Conservation (phyloP, 148 eudicot genomes). For the Chenopodium suecicum region DNA sequence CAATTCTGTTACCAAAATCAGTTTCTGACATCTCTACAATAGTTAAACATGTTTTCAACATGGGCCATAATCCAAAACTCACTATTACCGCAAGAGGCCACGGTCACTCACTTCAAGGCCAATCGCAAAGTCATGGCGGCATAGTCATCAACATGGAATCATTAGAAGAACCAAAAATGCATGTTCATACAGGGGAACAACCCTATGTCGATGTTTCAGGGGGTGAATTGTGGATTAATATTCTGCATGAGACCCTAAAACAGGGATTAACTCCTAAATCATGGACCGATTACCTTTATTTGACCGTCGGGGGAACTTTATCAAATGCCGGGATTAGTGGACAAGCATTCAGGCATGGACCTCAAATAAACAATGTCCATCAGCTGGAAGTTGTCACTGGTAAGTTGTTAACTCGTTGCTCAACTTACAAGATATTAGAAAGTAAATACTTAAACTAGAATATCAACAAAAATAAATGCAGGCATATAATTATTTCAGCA, state of each 20-base stretch:
- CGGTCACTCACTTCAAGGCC: conserved; percentile 93
- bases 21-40: conserved; percentile 69
- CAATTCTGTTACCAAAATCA: conserved; percentile 67
- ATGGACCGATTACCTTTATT: conserved; percentile 96
- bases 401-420: conserved; percentile 24
- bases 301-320: conserved; percentile 92
- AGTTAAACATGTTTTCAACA: conserved; percentile 49
- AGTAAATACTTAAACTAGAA: background rate
- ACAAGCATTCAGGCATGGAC: conserved; percentile 88
- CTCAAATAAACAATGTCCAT: conserved; percentile 82
- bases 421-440: background rate
- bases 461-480: background rate
- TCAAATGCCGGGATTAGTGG: conserved; percentile 97
- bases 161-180: conserved; percentile 49
- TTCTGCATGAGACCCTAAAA: conserved; percentile 76
- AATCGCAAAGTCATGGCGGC: conserved; percentile 72
- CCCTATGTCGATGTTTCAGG: conserved; percentile 87
- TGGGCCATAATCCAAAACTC: conserved; percentile 62
- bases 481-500: background rate
- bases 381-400: conserved; percentile 92
- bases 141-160: conserved; percentile 84
- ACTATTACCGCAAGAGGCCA: conserved; percentile 89
- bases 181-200: conserved; percentile 44
- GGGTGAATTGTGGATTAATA: conserved; percentile 86
- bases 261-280: conserved; percentile 78